Evolutionary conservation across 495 filamentous ascomycete species (phyloP), one percentile per base, ranked within the genome.

Genomic region (Hyaloscypha variabilis): DNA sequence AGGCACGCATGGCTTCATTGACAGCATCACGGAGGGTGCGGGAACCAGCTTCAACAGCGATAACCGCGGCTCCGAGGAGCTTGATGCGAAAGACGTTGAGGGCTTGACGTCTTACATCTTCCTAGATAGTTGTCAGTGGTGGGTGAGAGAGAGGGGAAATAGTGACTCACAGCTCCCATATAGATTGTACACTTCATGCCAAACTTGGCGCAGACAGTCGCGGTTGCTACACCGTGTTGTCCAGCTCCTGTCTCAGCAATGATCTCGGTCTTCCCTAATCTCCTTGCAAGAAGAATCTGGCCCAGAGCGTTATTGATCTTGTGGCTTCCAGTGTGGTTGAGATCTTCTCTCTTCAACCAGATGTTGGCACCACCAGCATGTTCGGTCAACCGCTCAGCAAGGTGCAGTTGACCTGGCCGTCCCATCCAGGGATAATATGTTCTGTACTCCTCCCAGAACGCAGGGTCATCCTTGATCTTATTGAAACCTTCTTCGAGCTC

Each of bases 361-460:
- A 98, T 94, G 68, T 90, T 96, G 29, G 94, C 94, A 36, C 94
- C 94, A 23, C 91, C 92, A 28, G 90, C 93, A 71, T 95, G 79
- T 55, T 94, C 90, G 0, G 96, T 97, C 59, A 99, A 78, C 25
- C 93, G 86, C 68, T 93, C 88, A 1, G 95, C 96, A 6, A 91
- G 77, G 77, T 99, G 95, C 8, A 99, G 84, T 62, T 93, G 91
- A 67, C 93, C 93, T 19, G 95, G 95, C 5, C 95, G 88, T 49
- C 93, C 92, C 90, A 99, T 99, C 83, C 94, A 99, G 39, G 91
- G 91, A 78, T 99, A 99, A 81, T 97, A 96, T 5, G 92, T 91
- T 53, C 91, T 88, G 78, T 92, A 99, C 75, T 98, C 96, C 70
- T 96, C 91, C 95, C 95, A 99, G 83, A 98, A 99, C 29, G 84